Evolutionary conservation across 2,329 filamentous ascomycete genomes (phyloP).

Genomic region (Chaetomiaceae sp.): DNA sequence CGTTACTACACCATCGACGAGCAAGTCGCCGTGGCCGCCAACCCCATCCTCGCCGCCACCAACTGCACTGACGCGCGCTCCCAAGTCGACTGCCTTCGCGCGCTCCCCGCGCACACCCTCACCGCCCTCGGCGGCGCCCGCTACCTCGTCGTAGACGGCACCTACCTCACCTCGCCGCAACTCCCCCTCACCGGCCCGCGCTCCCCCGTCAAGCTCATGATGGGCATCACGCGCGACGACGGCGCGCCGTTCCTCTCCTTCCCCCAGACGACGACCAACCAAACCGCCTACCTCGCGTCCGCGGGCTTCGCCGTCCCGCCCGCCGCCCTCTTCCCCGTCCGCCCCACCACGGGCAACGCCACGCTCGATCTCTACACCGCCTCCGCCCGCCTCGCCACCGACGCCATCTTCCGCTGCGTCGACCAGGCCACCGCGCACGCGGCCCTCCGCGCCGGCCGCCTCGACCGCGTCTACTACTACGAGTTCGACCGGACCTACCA

Average conservation of each 20-base stretch:
- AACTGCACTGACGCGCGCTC: constrained; percentile 48
- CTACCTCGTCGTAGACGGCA: constrained; percentile 56
- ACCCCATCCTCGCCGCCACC: constrained; percentile 46
- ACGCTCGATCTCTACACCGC: constrained; percentile 54
- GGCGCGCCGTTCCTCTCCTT: constrained; percentile 51
- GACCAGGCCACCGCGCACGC: constrained; percentile 56
- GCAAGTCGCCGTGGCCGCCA: constrained; percentile 45
- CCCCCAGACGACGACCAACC: constrained; percentile 36
- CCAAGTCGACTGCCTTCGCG: constrained; percentile 51
- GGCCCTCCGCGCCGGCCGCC: constrained; percentile 41
- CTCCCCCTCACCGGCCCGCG: constrained; percentile 43
- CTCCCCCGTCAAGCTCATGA: constrained; percentile 51
- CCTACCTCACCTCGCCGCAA: constrained; percentile 46
- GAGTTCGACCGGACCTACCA: constrained; percentile 55
- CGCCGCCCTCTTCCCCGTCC: constrained; percentile 46
- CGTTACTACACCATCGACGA: constrained; percentile 54
- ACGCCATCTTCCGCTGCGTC: constrained; percentile 56
- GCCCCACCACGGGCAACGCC: constrained; percentile 42
- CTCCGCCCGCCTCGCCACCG: constrained; percentile 51
- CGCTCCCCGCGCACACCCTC: constrained; percentile 41
- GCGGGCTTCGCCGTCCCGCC: constrained; percentile 31
- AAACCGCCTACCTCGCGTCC: constrained; percentile 32
- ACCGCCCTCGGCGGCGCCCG: constrained; percentile 40
- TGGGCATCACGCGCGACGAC: constrained; percentile 52
- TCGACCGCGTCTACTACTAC: constrained; percentile 53